Conservation (phyloP, 345 rosid genomes). For the Firmiana major region DNA sequence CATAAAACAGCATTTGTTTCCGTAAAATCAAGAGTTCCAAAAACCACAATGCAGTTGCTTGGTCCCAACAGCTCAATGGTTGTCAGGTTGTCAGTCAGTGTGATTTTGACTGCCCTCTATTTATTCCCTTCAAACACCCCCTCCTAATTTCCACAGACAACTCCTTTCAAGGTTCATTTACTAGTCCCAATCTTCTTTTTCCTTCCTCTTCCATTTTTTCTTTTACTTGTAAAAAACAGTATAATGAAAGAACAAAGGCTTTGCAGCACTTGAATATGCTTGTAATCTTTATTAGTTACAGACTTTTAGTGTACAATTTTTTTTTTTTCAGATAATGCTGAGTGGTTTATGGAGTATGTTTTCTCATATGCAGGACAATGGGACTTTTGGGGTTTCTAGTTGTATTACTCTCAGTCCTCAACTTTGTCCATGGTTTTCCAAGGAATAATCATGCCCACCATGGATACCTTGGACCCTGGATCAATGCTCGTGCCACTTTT, state of each 20-base stretch:
- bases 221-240: background rate
- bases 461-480: conserved; percentile 54
- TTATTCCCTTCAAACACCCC: conserved; percentile 25
- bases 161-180: conserved; percentile 25
- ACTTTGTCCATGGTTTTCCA: conserved; percentile 26
- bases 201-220: background rate
- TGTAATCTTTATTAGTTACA: background rate
- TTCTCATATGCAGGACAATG: conserved; percentile 26
- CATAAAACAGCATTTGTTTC: conserved; percentile 5
- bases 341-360: background rate
- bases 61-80: conserved; percentile 24
- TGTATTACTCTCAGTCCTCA: conserved; percentile 25
- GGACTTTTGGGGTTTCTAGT: conserved; percentile 17
- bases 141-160: conserved; percentile 29
- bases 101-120: conserved; percentile 45
- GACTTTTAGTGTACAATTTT: background rate
- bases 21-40: background rate
- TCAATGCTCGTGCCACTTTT: conserved; percentile 72
- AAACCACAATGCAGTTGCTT: conserved; percentile 13
- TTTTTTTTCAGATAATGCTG: background rate
- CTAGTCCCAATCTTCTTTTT: background rate
- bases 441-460: conserved; percentile 17
- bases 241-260: background rate
- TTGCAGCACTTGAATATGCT: background rate
- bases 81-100: conserved; percentile 16